Evolutionary conservation across 352 stramenopile species (phyloP).

Genomic region (Pythium aristosporum): DNA sequence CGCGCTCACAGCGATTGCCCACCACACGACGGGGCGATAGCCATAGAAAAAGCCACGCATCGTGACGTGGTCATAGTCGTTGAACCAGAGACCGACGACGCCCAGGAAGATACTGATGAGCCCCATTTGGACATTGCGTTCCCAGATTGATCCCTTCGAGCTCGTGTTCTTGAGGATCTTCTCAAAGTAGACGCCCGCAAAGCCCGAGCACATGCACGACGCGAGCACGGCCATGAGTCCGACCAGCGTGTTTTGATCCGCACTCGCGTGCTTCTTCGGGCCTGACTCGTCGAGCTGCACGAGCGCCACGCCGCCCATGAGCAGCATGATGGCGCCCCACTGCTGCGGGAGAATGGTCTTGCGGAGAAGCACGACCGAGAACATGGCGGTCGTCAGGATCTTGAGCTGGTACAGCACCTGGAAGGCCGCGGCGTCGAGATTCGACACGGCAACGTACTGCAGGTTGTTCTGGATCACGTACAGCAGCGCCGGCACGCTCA

Average conservation of each 20-base stretch:
- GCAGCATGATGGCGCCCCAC: constrained; percentile 74
- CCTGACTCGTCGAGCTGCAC: constrained; percentile 65
- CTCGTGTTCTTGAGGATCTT: constrained; percentile 78
- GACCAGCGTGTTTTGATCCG: constrained; percentile 61
- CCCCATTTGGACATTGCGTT: constrained; percentile 85
- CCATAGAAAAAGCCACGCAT: constrained; percentile 77
- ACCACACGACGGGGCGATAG: constrained; percentile 78
- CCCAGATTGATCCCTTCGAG: constrained; percentile 68
- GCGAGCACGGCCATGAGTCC: constrained; percentile 67
- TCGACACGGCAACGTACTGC: constrained; percentile 78
- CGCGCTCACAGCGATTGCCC: constrained; percentile 61
- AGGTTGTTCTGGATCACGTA: constrained; percentile 88
- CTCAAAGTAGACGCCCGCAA: constrained; percentile 86
- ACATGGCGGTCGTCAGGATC: constrained; percentile 84
- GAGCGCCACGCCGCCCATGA: constrained; percentile 80
- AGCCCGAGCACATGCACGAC: constrained; percentile 78
- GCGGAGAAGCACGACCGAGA: constrained; percentile 78
- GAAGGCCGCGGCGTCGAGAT: constrained; percentile 78
- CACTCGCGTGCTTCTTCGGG: constrained; percentile 13
- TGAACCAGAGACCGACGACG: constrained; percentile 54
- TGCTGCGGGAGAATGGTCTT: constrained; percentile 71
- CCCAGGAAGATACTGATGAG: constrained; percentile 68
- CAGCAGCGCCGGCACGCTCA: constrained; percentile 74
- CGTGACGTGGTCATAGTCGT: constrained; percentile 56
- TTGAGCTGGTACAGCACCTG: constrained; percentile 89